phyloP scores from a whole-genome alignment of 306 rosid genomes.

The Astragalus membranaceus region DNA sequence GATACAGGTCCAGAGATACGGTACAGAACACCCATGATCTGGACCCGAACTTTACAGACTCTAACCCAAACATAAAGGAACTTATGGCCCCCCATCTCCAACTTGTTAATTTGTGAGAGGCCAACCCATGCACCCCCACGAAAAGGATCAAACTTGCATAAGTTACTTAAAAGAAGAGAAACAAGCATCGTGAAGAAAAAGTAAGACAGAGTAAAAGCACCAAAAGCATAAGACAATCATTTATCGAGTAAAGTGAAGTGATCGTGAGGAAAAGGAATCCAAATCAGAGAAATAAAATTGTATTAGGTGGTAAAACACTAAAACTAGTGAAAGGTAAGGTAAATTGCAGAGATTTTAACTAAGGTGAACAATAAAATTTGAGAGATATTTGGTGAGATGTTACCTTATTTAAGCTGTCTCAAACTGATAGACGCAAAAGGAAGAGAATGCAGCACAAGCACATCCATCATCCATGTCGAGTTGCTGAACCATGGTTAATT shows the following conservation, averaged over 20 bases:
- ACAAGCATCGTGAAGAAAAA: background rate
- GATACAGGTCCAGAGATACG: too few relatives aligned
- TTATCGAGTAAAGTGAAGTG: slow-evolving; percentile 4
- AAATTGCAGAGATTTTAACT: too few relatives aligned
- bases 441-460: slow-evolving; percentile 3
- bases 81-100: slow-evolving; percentile 22
- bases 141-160: slow-evolving; percentile 1
- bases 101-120: background rate
- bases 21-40: too few relatives aligned
- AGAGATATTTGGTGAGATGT: background rate
- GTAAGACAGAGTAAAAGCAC: background rate
- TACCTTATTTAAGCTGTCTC: slow-evolving; percentile 19
- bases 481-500: background rate
- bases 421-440: background rate
- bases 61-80: slow-evolving; percentile 9
- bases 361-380: too few relatives aligned
- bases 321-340: too few relatives aligned
- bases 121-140: background rate
- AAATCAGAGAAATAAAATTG: too few relatives aligned
- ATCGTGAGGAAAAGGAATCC: too few relatives aligned
- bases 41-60: background rate
- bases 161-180: background rate
- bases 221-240: background rate
- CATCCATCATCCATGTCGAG: too few relatives aligned
- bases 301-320: too few relatives aligned